Percentiles rank a stretch among this genome's conserved stretches.
Conservation (phyloP, 768 basidiomycete genomes). For the Stropharia rugosoannulata region DNA sequence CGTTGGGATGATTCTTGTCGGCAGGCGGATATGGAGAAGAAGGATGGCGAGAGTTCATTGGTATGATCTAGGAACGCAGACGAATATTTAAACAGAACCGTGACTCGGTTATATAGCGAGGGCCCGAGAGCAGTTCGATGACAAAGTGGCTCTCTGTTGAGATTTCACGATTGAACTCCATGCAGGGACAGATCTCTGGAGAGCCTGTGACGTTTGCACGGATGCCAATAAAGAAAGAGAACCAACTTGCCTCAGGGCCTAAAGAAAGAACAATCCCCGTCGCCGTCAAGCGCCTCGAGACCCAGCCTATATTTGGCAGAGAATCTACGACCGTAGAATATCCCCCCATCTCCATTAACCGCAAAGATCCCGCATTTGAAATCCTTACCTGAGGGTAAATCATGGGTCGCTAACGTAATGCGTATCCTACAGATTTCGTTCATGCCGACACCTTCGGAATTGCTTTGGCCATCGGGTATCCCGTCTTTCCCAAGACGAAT, state of each 20-base stretch:
- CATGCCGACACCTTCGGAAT: conserved; percentile 24
- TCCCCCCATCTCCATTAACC: conserved; percentile 19
- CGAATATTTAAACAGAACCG: conserved; percentile 8
- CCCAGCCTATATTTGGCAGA: conserved; percentile 17
- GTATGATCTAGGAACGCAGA: conserved; percentile 18
- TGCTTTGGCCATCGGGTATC: conserved; percentile 18
- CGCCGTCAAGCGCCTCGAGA: conserved; percentile 21
- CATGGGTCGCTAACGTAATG: conserved; percentile 20
- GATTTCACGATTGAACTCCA: conserved; percentile 19
- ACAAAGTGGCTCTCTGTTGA: conserved; percentile 14
- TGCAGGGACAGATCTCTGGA: conserved; percentile 17
- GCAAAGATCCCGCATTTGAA: conserved; percentile 12
- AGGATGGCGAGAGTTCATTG: conserved; percentile 19
- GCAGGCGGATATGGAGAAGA: conserved; percentile 11
- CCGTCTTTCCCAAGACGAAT: conserved; percentile 10
- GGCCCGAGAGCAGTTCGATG: conserved; percentile 13
- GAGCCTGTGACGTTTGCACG: conserved; percentile 19
- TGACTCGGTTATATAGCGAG: conserved; percentile 22
- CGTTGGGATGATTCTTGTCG: conserved; percentile 11
- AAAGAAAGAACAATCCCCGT: conserved; percentile 10
- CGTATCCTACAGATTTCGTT: conserved; percentile 14
- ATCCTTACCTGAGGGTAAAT: conserved; percentile 10
- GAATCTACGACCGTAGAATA: conserved; percentile 20
- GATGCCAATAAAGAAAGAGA: conserved; percentile 15
- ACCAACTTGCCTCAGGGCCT: conserved; percentile 14